These are phyloP conservation scores for Trichophyton mentagrophytes DNA, from an alignment of 2,329 filamentous ascomycete species.

Conservation along the genomic window DNA sequence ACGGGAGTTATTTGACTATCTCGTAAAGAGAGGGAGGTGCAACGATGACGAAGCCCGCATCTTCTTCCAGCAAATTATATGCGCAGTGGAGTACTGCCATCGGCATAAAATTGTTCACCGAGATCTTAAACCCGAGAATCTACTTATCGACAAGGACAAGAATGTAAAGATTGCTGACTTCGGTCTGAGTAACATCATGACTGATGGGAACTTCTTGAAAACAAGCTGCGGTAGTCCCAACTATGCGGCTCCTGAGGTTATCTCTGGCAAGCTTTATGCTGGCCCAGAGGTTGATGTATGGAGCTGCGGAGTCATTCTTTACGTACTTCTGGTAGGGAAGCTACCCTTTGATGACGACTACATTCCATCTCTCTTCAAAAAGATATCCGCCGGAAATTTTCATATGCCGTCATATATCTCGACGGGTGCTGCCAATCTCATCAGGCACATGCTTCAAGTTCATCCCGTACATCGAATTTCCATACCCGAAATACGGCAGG, in stretches of 20 bases:
- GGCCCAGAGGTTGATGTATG: conserved; percentile 95
- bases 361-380: conserved; percentile 92
- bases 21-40: conserved; percentile 86
- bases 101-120: conserved; percentile 97
- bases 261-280: conserved; percentile 93
- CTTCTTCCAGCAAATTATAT: conserved; percentile 98
- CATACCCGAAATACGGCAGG: conserved; percentile 81
- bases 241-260: conserved; percentile 94
- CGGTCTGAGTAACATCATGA: conserved; percentile 98
- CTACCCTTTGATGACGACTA: conserved; percentile 97
- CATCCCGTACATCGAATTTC: conserved; percentile 91
- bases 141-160: conserved; percentile 84
- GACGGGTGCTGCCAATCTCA: conserved; percentile 57
- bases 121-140: conserved; percentile 92
- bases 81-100: conserved; percentile 97
- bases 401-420: conserved; percentile 86
- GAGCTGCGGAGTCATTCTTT: conserved; percentile 53
- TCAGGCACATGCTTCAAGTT: conserved; percentile 87
- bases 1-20: conserved; percentile 94
- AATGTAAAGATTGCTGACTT: conserved; percentile 99
- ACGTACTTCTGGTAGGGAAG: conserved; percentile 51
- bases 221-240: conserved; percentile 97
- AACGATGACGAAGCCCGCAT: conserved; percentile 83
- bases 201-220: conserved; percentile 96
- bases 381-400: conserved; percentile 90